Evolutionary conservation across 805 yeast genomes (phyloP), one percentile per base, ranked within the genome.

Genomic region (Priceomyces castillae): DNA sequence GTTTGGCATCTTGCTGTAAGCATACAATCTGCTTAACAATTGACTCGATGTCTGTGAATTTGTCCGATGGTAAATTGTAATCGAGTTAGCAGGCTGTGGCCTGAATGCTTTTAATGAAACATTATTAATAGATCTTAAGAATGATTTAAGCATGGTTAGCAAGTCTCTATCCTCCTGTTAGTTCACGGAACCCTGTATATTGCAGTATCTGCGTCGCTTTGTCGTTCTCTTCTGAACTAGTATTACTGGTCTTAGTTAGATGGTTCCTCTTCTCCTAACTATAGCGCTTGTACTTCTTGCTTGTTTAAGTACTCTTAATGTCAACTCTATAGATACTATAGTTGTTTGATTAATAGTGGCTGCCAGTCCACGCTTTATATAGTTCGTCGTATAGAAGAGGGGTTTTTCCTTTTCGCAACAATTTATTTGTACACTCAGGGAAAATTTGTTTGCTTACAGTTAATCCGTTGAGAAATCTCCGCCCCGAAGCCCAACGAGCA

Each of bases 11-110:
- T 34, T 54, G 47, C 54, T 42, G 40, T 52, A 59, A 39, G 47
- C 41, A 25, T 40, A 40, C 28, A 58, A 50, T 37, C 52, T 54
- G 20, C 50, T 51, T 39, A 61, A 60, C 40, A 65, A 50, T 39
- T 62, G 62, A 35, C 46, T 49, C 9, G 67, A 61, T 11, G 52
- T 46, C 36, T 50, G 47, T 22, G 61, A 56, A 35, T 55, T 46
- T 19, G 68, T 40, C 49, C 63, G 58, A 56, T 65, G 70, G 53
- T 62, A 65, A 39, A 64, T 46, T 7, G 51, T 46, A 10, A 49
- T 47, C 23, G 30, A 22, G 35, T 34, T 33, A n/a, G 33, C 19
- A 7, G 40, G 31, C 28, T 26, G 25, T 15, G 4, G 34, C 17
- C 14, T 18, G 30, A 7, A 12, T 17, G 7, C 31, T 16, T n/a